phyloP scores from a whole-genome alignment of 495 filamentous ascomycete species.

The Neurospora terricola region DNA sequence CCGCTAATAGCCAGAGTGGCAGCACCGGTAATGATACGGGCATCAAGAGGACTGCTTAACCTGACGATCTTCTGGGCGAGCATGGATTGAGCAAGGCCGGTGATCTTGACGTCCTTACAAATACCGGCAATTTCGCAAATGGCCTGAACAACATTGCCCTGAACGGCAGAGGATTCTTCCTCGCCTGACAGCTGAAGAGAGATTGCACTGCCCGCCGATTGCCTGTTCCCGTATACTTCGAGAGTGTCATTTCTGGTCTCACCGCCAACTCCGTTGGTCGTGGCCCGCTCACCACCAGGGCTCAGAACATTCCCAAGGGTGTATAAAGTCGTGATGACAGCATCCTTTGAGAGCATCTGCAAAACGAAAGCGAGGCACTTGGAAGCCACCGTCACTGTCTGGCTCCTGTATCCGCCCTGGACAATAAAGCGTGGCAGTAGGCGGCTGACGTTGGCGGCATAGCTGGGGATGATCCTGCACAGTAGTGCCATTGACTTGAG shows the following conservation, averaged over 20 bases:
- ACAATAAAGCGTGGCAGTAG: constrained; percentile 76
- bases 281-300: constrained; percentile 43
- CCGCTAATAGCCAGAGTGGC: constrained; percentile 67
- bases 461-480: constrained; percentile 58
- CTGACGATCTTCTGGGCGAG: constrained; percentile 86
- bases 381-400: constrained; percentile 63
- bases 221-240: constrained; percentile 41
- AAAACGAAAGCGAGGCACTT: constrained; percentile 72
- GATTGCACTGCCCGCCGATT: constrained; percentile 63
- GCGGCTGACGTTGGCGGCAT: constrained; percentile 69
- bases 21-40: constrained; percentile 71
- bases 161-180: constrained; percentile 61
- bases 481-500: constrained; percentile 75
- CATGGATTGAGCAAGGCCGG: constrained; percentile 90
- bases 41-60: constrained; percentile 64
- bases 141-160: constrained; percentile 75
- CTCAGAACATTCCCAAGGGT: constrained; percentile 88
- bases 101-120: constrained; percentile 83
- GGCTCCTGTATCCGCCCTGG: constrained; percentile 55
- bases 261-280: constrained; percentile 25
- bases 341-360: constrained; percentile 75
- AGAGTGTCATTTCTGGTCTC: constrained; percentile 26
- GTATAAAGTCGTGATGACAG: constrained; percentile 88
- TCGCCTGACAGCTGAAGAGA: constrained; percentile 62
- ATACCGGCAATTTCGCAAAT: constrained; percentile 77